Conservation (phyloP, 257 asterid species). For the Ilex asprella region DNA sequence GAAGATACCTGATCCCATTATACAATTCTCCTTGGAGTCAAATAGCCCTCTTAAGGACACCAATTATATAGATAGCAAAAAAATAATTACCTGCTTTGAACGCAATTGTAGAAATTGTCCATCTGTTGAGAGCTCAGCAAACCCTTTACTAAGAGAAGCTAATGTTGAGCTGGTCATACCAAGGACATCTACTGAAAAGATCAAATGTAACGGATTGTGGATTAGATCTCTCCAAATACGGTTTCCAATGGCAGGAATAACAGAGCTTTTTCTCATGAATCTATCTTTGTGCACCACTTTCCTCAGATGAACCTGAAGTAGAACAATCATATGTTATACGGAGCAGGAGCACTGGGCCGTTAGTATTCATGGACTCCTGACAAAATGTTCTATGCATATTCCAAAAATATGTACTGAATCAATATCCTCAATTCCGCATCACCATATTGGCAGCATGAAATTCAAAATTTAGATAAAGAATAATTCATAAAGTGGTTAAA, state of each 20-base stretch:
- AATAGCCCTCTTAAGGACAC: not conserved
- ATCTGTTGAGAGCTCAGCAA: slow-evolving; percentile 97
- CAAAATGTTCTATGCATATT: too few species aligned
- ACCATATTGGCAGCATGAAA: too few species aligned
- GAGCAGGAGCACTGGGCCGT: not conserved
- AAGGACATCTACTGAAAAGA: slow-evolving; percentile 89
- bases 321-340: slow-evolving; percentile 2
- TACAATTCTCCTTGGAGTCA: slow-evolving; percentile 4
- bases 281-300: slow-evolving; percentile 79
- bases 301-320: slow-evolving; percentile 78
- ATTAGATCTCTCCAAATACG: slow-evolving; percentile 95
- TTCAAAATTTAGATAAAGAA: too few species aligned
- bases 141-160: slow-evolving; percentile 97
- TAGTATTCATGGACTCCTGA: too few species aligned
- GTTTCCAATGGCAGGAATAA: slow-evolving; percentile 60
- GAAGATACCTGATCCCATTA: slow-evolving; percentile 64
- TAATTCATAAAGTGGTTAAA: too few species aligned
- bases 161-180: slow-evolving; percentile 98
- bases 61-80: slow-evolving; percentile 9
- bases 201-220: slow-evolving; percentile 89
- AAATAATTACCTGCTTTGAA: slow-evolving; percentile 70
- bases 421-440: too few species aligned
- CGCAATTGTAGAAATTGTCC: slow-evolving; percentile 95
- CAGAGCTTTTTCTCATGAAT: slow-evolving; percentile 85
- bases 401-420: too few species aligned